phyloP scores from a whole-genome alignment of 169 alveolate species.

The Plasmodium gaboni region DNA sequence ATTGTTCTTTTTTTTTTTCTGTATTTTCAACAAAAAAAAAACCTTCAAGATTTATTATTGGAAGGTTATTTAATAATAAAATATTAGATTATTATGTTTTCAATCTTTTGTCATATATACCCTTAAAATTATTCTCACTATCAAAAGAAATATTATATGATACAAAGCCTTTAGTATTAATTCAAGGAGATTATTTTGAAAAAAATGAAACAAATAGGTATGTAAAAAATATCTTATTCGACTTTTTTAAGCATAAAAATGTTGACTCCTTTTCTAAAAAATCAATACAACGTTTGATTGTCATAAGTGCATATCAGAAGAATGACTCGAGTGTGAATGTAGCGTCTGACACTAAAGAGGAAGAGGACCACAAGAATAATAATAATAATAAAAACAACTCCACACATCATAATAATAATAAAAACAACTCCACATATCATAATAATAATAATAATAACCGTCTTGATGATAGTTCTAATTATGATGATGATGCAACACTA shows the following conservation, averaged over 20 bases:
- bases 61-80: constrained; percentile 40
- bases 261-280: constrained; percentile 12
- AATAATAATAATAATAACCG: not conserved
- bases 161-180: constrained; percentile 43
- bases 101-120: constrained; percentile 25
- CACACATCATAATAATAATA: not conserved
- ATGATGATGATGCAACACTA: not conserved
- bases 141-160: constrained; percentile 32
- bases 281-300: constrained; percentile 31
- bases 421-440: not conserved
- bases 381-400: too few species aligned
- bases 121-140: constrained; percentile 11
- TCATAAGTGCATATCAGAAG: constrained; percentile 18
- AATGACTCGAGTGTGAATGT: not conserved
- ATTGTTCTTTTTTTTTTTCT: constrained; percentile 41
- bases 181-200: constrained; percentile 45
- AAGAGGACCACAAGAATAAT: not conserved
- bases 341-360: too few species aligned
- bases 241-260: constrained; percentile 53
- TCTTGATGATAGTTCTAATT: not conserved
- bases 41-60: constrained; percentile 50
- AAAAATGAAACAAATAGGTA: constrained; percentile 27
- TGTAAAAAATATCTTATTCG: constrained; percentile 29
- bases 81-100: constrained; percentile 32
- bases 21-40: constrained; percentile 53